Evolutionary conservation across 805 yeast species (phyloP).

Genomic region (Sugiyamaella qingdaonensis): DNA sequence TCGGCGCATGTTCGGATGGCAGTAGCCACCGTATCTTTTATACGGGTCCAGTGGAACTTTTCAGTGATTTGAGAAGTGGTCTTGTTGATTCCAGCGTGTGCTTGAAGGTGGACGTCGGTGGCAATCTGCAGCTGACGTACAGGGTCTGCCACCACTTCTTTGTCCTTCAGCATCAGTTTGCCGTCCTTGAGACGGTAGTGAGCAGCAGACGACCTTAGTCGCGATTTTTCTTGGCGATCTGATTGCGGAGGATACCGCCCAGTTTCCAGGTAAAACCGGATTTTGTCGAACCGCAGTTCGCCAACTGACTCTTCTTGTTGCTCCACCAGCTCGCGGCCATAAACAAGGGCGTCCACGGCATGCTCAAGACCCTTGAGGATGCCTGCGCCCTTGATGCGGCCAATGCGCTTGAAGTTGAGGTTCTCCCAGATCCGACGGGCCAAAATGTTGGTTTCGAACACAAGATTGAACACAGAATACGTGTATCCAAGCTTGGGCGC

Average conservation of each 20-base stretch:
- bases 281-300: constrained; percentile 60
- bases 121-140: constrained; percentile 72
- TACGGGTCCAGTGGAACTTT: constrained; percentile 85
- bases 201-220: constrained; percentile 72
- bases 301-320: constrained; percentile 40
- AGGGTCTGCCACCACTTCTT: constrained; percentile 79
- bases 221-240: constrained; percentile 80
- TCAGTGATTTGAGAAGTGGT: constrained; percentile 75
- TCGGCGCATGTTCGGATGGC: constrained; percentile 72
- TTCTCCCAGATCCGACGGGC: constrained; percentile 76
- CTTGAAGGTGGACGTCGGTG: constrained; percentile 58
- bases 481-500: constrained; percentile 86
- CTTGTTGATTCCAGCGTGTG: constrained; percentile 86
- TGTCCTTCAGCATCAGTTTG: constrained; percentile 66
- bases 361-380: constrained; percentile 76
- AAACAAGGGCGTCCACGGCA: constrained; percentile 83
- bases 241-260: constrained; percentile 84
- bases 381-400: constrained; percentile 83
- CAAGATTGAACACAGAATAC: constrained; percentile 75
- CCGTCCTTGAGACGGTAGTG: constrained; percentile 72
- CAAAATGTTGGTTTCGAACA: constrained; percentile 82
- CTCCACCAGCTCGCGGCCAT: constrained; percentile 72
- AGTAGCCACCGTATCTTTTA: constrained; percentile 79
- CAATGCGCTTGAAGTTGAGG: constrained; percentile 70
- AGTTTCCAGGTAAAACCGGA: constrained; percentile 71